phyloP scores from a whole-genome alignment of 1,284 basidiomycete species.

The Cutaneotrichosporon dermatis region DNA sequence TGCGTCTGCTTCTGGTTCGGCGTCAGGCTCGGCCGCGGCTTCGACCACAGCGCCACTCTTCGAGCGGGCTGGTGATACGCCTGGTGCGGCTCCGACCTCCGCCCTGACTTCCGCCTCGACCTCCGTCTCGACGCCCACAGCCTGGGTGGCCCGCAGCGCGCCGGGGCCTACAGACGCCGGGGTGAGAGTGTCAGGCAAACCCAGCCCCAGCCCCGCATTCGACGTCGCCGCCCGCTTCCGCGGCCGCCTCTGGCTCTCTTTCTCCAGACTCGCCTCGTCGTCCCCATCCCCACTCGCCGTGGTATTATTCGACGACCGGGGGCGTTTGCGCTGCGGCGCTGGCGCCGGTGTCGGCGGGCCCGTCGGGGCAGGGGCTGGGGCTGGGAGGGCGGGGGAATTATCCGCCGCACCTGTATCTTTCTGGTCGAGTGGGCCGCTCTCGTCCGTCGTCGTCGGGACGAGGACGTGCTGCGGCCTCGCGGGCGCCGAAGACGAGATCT shows the following conservation, averaged over 20 bases:
- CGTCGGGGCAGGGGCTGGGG: neutral
- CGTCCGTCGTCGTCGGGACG: conserved; percentile 13
- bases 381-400: neutral
- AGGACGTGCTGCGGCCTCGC: conserved; percentile 1
- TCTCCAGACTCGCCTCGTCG: conserved; percentile 4
- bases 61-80: no score
- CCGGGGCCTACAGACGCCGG: no score
- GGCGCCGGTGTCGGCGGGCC: neutral
- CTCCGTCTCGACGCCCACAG: no score
- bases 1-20: no score
- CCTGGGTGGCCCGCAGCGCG: no score
- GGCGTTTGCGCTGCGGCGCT: conserved; percentile 1
- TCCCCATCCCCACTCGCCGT: conserved; percentile 6
- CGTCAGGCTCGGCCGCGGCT: no score
- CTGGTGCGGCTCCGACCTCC: no score
- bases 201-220: no score
- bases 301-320: neutral
- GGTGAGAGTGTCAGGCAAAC: no score
- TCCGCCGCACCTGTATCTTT: neutral
- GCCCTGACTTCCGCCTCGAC: no score
- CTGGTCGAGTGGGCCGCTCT: conserved; percentile 3
- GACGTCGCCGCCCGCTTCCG: neutral
- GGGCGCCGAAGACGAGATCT: neutral
- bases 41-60: no score
- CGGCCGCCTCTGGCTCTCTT: neutral